Evolutionary conservation across 1,284 basidiomycete species (phyloP).

Genomic region (Moesziomyces antarcticus): DNA sequence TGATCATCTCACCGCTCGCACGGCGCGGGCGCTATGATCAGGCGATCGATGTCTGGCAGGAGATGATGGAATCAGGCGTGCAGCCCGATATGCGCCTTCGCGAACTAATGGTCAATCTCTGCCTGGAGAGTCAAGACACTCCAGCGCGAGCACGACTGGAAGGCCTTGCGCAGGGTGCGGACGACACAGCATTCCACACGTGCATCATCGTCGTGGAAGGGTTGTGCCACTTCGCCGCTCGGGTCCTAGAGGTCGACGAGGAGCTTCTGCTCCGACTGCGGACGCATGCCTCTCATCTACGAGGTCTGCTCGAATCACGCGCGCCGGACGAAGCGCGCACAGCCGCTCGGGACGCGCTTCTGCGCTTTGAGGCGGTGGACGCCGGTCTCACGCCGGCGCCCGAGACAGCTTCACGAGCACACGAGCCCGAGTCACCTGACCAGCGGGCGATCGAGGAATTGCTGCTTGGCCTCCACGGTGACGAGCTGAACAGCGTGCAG

Average conservation of each 20-base stretch:
- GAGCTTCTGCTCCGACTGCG: no score
- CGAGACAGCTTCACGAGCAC: conserved; percentile 13
- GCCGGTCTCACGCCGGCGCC: conserved; percentile 24
- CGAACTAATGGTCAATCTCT: conserved; percentile 21
- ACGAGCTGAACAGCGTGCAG: conserved; percentile 25
- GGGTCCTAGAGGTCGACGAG: not conserved
- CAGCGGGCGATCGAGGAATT: conserved; percentile 8
- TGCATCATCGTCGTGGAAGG: conserved; percentile 24
- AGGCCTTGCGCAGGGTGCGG: conserved; percentile 1
- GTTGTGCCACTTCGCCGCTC: conserved; percentile 4
- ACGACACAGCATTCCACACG: conserved; percentile 8
- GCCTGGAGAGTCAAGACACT: conserved; percentile 5
- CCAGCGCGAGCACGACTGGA: conserved; percentile 5
- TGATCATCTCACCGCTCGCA: conserved; percentile 30
- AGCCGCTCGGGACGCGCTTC: conserved; percentile 26
- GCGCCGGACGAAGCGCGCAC: conserved; percentile 4
- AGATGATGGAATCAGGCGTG: conserved; percentile 13
- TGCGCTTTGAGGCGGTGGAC: conserved; percentile 31
- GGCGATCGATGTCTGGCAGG: conserved; percentile 20
- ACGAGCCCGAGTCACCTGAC: conserved; percentile 1
- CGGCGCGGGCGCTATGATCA: conserved; percentile 4
- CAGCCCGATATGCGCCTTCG: conserved; percentile 4
- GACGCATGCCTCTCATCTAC: conserved; percentile 17
- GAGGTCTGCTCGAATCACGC: conserved; percentile 1
- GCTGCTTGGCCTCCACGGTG: conserved; percentile 26